Evolutionary conservation across 1,284 basidiomycete species (phyloP).

Genomic region (Filobasidium uniguttulatum): DNA sequence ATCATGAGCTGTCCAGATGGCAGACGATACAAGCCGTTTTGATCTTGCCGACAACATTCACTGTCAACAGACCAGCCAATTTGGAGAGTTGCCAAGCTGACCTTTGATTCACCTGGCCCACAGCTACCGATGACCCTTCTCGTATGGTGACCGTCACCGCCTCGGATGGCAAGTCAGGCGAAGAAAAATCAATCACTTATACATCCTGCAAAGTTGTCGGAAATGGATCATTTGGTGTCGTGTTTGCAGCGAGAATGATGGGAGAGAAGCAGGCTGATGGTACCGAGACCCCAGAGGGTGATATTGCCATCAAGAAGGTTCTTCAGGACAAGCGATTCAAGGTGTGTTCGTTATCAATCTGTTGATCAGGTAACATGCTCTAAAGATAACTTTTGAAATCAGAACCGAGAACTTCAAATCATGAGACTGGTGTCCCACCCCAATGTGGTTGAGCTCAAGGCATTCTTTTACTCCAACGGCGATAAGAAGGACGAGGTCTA

Average conservation of each 20-base stretch:
- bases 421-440: conserved; percentile 97
- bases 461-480: conserved; percentile 98
- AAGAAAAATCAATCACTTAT: conserved; percentile 78
- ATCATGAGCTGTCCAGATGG: too few species aligned
- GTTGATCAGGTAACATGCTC: neutral
- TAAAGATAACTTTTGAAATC: neutral
- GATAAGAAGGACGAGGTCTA: conserved; percentile 99
- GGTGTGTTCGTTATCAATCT: conserved; percentile 45
- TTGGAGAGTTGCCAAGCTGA: neutral
- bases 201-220: conserved; percentile 97
- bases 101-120: neutral
- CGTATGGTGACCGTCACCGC: conserved; percentile 90
- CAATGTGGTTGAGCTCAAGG: conserved; percentile 93
- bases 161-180: conserved; percentile 84
- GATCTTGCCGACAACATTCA: neutral
- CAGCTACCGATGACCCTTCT: conserved; percentile 67
- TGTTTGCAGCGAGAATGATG: conserved; percentile 58
- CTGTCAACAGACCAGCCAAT: neutral
- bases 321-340: conserved; percentile 99
- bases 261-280: conserved; percentile 30
- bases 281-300: conserved; percentile 51
- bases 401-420: conserved; percentile 98
- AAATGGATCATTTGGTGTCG: conserved; percentile 97
- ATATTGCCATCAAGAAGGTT: conserved; percentile 99
- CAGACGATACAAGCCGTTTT: conserved; percentile 4